phyloP scores from a whole-genome alignment of 768 basidiomycete species.

The Piloderma croceum region DNA sequence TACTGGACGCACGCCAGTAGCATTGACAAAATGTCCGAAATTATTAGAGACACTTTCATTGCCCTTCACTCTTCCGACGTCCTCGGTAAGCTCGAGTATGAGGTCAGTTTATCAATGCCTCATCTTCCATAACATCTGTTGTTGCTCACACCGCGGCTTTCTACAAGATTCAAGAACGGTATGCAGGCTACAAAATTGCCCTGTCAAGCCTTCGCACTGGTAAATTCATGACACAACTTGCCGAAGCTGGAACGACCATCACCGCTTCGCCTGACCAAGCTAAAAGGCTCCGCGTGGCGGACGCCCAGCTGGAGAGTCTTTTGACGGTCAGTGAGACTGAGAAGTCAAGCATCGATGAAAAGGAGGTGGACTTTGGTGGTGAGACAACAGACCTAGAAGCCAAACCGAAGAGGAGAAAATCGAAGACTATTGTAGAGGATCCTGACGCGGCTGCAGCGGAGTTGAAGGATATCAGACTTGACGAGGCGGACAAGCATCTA shows the following conservation, averaged over 20 bases:
- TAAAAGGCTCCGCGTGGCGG: constrained; percentile 20
- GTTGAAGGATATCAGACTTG: constrained; percentile 19
- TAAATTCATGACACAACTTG: constrained; percentile 35
- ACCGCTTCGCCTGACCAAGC: constrained; percentile 38
- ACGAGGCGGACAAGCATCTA: constrained; percentile 19
- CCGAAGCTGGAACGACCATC: constrained; percentile 40
- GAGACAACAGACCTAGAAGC: not conserved
- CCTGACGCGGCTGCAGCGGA: constrained; percentile 13
- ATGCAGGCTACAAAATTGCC: constrained; percentile 66
- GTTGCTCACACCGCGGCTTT: constrained; percentile 21
- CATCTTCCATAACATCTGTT: not conserved
- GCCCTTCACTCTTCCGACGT: constrained; percentile 87
- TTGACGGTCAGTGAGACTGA: constrained; percentile 1
- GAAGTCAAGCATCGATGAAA: constrained; percentile 3
- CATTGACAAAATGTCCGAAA: constrained; percentile 82
- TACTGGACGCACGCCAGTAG: constrained; percentile 95
- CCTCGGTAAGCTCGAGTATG: constrained; percentile 60
- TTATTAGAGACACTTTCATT: constrained; percentile 92
- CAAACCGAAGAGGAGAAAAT: not conserved
- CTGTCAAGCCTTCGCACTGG: constrained; percentile 39
- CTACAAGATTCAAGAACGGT: constrained; percentile 68
- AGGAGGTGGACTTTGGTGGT: constrained; percentile 11
- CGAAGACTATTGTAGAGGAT: not conserved
- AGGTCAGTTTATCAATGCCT: constrained; percentile 47
- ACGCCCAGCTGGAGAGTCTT: constrained; percentile 4